Conservation (phyloP, 2,329 filamentous ascomycete species). For the Byssothecium circinans region DNA sequence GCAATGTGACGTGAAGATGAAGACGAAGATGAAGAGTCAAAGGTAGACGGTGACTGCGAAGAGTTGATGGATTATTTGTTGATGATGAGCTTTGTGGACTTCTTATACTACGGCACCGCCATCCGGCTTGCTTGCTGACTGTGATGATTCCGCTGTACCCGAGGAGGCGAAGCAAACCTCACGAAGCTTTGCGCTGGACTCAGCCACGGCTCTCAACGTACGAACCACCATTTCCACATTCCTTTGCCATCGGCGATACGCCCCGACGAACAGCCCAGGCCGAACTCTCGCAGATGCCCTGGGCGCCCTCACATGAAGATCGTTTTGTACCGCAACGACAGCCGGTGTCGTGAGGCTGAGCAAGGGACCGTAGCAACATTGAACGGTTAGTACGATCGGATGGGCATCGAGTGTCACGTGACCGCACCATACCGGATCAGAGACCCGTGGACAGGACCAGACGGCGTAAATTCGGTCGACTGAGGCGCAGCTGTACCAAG, state of each 20-base stretch:
- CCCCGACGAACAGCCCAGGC: slow-evolving; percentile 8
- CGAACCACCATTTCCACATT: slow-evolving; percentile 7
- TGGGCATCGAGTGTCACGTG: too few relatives aligned
- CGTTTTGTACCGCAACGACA: too few relatives aligned
- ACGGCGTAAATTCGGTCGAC: too few relatives aligned
- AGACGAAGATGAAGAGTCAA: slow-evolving; percentile 5
- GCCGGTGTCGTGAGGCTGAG: not conserved
- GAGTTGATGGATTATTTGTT: slow-evolving; percentile 3
- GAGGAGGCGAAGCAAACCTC: slow-evolving; percentile 33
- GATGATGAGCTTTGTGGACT: slow-evolving; percentile 1
- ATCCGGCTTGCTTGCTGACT: slow-evolving; percentile 32
- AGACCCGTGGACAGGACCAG: too few relatives aligned
- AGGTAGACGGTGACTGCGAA: slow-evolving; percentile 7
- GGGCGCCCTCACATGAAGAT: too few relatives aligned
- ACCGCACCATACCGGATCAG: too few relatives aligned
- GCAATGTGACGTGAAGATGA: slow-evolving; percentile 5
- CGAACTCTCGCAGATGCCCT: not conserved
- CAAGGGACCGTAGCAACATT: not conserved
- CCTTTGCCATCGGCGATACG: not conserved
- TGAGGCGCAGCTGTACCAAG: too few relatives aligned
- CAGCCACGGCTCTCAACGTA: slow-evolving; percentile 30
- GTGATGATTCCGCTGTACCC: slow-evolving; percentile 10
- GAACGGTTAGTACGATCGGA: too few relatives aligned
- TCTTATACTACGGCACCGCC: slow-evolving; percentile 19
- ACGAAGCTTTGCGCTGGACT: slow-evolving; percentile 29